Conservation (phyloP, 306 rosid genomes). For the Cicer judaicum region DNA sequence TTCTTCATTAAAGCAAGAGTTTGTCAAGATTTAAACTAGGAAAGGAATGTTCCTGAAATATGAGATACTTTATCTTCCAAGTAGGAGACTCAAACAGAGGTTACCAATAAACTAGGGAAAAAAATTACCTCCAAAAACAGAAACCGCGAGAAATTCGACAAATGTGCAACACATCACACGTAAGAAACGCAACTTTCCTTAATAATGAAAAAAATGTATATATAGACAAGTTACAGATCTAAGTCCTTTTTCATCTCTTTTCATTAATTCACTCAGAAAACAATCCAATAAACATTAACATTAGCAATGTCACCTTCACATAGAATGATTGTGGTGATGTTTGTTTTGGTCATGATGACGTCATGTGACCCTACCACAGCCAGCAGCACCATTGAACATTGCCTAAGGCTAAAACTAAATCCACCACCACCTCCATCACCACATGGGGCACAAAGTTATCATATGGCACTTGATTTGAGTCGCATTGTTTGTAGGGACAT, state of each 20-base stretch:
- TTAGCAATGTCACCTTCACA: background rate
- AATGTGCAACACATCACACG: constrained; percentile 25
- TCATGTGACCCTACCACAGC: background rate
- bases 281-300: background rate
- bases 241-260: background rate
- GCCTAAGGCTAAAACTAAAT: constrained; percentile 16
- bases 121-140: background rate
- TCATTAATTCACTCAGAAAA: background rate
- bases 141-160: constrained; percentile 8
- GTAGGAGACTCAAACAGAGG: too few species aligned
- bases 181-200: background rate
- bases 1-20: too few species aligned
- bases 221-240: constrained; percentile 9
- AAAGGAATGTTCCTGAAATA: too few species aligned
- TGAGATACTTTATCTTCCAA: too few species aligned
- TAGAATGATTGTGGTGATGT: background rate
- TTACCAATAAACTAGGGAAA: too few species aligned
- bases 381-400: constrained; percentile 5
- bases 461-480: background rate
- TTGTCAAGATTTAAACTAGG: too few species aligned
- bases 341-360: background rate
- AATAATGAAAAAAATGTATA: too few species aligned
- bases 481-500: constrained; percentile 18
- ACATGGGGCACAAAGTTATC: background rate
- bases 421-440: constrained; percentile 10